Evolutionary conservation across 2,329 filamentous ascomycete genomes (phyloP), one percentile per base, ranked within the genome.

Genomic region (Fusarium subtropicale): DNA sequence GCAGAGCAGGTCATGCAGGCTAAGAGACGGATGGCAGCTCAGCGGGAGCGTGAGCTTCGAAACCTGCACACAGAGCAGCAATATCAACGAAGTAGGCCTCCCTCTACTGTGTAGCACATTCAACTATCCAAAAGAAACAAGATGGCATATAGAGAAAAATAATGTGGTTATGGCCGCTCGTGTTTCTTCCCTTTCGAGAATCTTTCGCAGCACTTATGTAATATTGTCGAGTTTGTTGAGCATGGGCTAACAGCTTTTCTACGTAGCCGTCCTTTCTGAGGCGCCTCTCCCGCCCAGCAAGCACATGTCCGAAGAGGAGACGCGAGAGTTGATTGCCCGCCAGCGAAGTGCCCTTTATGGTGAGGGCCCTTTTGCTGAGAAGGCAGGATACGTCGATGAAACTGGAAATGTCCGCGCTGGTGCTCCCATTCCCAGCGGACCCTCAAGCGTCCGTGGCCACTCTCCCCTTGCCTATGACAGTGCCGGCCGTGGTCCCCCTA

Each of bases 21-120:
- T 77, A 98, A 98, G 88, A 93, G 96, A 85, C 92, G 95, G 86
- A 97, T 98, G 93, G 96, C 96, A 78, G 96, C 96, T 81, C 96
- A 98, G 85, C 93, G 96, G 83, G 96, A 99, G 87, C 92, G 95
- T 83, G 96, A 99, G 86, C 91, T 99, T 82, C 93, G 96, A 83
- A 99, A 98, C 84, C 97, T 98, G 85, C 96, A 99, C 85, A 97
- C 97, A 85, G 96, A 99, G 89, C 96, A 99, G 89, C 96, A 99
- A 90, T 98, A 97, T 85, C 97, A 98, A 87, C 91, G 95, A 93
- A 97, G 96, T 98, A 93, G 90, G 92, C 90, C 90, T 82, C 88
- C 89, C 88, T 88, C 87, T 87, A 86, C 88, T 88, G 87, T 87
- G 88, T 91, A 90, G 88, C 87, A 85, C 71, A 68, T 77, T 76